These are phyloP conservation scores for Anaeramoeba ignava DNA, from an alignment of 78 protist genomes.

Conservation along the genomic window DNA sequence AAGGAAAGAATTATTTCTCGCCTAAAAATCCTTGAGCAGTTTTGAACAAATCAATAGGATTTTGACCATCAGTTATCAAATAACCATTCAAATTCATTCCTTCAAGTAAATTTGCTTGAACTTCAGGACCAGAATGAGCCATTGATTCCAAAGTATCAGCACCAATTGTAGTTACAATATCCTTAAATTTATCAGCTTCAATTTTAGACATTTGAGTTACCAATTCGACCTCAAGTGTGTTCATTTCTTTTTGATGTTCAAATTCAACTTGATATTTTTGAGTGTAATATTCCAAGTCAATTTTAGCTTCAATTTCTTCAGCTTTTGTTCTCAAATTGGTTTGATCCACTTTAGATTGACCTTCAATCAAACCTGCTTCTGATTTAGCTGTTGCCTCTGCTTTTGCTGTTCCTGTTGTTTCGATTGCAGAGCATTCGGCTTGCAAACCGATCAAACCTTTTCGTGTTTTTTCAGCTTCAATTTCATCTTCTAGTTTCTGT, in stretches of 20 bases:
- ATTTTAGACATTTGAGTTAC: slow-evolving; percentile 30
- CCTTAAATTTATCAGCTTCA: slow-evolving; percentile 38
- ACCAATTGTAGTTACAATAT: slow-evolving; percentile 44
- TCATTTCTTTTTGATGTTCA: slow-evolving; percentile 24
- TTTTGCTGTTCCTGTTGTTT: slow-evolving; percentile 56
- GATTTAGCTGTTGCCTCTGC: slow-evolving; percentile 71
- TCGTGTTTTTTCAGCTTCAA: slow-evolving; percentile 42
- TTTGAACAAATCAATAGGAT: too few species aligned
- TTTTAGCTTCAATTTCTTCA: slow-evolving; percentile 21
- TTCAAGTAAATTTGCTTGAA: slow-evolving; percentile 52
- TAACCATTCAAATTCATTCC: slow-evolving; percentile 47
- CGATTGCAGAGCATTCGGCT: slow-evolving; percentile 53
- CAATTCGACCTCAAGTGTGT: slow-evolving; percentile 33
- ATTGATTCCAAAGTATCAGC: slow-evolving; percentile 50
- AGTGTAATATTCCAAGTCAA: too few species aligned
- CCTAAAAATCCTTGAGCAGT: too few species aligned
- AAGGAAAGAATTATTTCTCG: too few species aligned
- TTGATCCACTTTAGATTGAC: slow-evolving; percentile 48
- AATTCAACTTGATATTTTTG: slow-evolving; percentile 36
- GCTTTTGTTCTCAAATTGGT: slow-evolving; percentile 43
- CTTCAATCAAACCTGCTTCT: slow-evolving; percentile 49
- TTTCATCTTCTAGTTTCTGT: slow-evolving; percentile 48
- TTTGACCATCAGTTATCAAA: too few species aligned
- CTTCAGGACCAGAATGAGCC: slow-evolving; percentile 64
- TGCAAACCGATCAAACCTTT: slow-evolving; percentile 47